Evolutionary conservation across 164 flowering plant genomes (phyloP).

Genomic region (Akebia trifoliata): DNA sequence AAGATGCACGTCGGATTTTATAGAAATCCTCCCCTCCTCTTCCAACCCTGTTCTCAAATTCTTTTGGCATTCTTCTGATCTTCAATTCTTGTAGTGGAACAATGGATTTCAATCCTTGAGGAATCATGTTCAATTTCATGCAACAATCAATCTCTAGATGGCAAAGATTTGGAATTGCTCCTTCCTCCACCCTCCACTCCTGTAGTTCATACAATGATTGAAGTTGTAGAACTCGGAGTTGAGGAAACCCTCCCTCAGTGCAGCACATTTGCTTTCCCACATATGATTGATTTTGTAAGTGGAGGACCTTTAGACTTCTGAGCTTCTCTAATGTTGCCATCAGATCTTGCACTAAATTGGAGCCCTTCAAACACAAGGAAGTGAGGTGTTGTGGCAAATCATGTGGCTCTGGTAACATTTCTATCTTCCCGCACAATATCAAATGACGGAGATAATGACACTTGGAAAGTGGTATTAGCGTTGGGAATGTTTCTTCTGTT

Average conservation of each 20-base stretch:
- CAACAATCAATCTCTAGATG: neutral
- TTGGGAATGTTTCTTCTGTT: too few species aligned
- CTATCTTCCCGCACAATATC: too few species aligned
- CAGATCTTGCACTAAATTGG: neutral
- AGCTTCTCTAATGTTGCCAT: neutral
- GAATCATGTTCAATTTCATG: conserved; percentile 10
- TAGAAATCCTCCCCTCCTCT: conserved; percentile 10
- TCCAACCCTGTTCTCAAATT: conserved; percentile 6
- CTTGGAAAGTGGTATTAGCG: too few species aligned
- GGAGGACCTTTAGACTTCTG: conserved; percentile 14
- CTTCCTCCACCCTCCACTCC: conserved; percentile 24
- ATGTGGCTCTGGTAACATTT: too few species aligned
- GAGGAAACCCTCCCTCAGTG: conserved; percentile 24
- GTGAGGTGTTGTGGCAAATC: conserved; percentile 15
- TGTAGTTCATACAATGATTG: neutral
- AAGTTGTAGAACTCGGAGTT: conserved; percentile 9
- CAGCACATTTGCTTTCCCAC: conserved; percentile 19
- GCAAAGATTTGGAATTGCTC: conserved; percentile 23
- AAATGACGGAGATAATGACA: too few species aligned
- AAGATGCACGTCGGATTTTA: conserved; percentile 8
- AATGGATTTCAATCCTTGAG: conserved; percentile 22
- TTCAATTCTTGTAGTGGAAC: conserved; percentile 12
- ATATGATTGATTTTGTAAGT: conserved; percentile 18
- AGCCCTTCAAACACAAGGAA: conserved; percentile 17
- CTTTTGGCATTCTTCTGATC: conserved; percentile 10